Evolutionary conservation across 1,139 yeast species (phyloP), one percentile per base, ranked within the genome.

Genomic region (Geotrichum reessii): DNA sequence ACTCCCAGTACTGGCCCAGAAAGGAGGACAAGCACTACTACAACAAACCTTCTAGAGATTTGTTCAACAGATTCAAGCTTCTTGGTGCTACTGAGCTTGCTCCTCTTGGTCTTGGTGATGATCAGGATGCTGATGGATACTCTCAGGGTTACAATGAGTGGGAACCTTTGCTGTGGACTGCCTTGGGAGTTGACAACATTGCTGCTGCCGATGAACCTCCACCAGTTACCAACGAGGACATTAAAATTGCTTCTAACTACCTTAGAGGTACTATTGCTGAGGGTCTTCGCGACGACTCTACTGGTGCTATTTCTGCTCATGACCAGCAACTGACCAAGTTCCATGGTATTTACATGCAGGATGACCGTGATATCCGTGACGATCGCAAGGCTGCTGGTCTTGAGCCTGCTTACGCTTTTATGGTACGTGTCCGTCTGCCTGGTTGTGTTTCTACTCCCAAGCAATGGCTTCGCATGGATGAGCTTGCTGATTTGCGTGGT

Each of bases 331-430:
- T 93, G 73, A 91, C 97, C 65, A 93, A 93, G 75, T 93, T 93
- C 82, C 98, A 93, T 73, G 99, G 99, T 75, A 91, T 92, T 65
- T 93, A 93, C 74, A 91, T 92, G 96, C 99, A 93, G 78, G 98
- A 93, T 74, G 98, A 93, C 72, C 89, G 99, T 76, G 99, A 93
- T 74, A 79, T 93, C 61, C 84, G 98, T 73, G 98, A 92, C 61
- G 87, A 88, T 66, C 85, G 98, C 71, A 92, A 91, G 76, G 82
- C 89, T 53, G 88, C 88, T 71, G 98, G 98, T 52, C 74, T 88
- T 64, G 99, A 93, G 75, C 98, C 99, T 25, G 96, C 96, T 54
- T 93, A 89, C 72, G 81, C 95, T 22, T 93, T 93, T 73, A 93
- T 93, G 99, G 95, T 91, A 22, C 87, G 99, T 76, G 91, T 89